phyloP scores from a whole-genome alignment of 75 land plant species.

The Selaginella moellendorffii region DNA sequence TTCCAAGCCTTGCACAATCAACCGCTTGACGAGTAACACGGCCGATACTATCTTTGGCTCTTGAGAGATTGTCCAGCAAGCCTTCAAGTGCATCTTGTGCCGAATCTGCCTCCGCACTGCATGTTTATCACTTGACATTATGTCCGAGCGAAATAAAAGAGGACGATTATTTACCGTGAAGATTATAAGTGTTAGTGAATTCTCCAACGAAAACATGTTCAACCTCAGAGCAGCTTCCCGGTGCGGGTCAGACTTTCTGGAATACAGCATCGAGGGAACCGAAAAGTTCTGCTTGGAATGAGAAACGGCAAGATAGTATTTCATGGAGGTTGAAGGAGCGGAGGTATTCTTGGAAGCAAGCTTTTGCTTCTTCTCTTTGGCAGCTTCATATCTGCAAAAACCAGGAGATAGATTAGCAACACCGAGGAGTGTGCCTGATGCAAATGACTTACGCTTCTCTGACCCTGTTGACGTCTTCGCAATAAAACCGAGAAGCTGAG shows the following conservation, averaged over 20 bases:
- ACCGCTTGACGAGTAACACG: slow-evolving; percentile 96
- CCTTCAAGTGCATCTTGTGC: slow-evolving; percentile 95
- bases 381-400: slow-evolving; percentile 29
- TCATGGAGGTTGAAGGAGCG: slow-evolving; percentile 42
- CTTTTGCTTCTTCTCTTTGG: slow-evolving; percentile 23
- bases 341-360: slow-evolving; percentile 16
- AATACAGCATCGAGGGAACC: not conserved
- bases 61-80: slow-evolving; percentile 90
- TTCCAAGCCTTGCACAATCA: slow-evolving; percentile 94
- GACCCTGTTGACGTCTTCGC: slow-evolving; percentile 10
- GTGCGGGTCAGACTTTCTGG: too few species aligned
- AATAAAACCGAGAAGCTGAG: not conserved
- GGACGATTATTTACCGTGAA: too few species aligned
- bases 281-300: slow-evolving; percentile 33
- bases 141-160: too few species aligned
- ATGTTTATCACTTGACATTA: too few species aligned
- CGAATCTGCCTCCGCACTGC: slow-evolving; percentile 54
- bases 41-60: slow-evolving; percentile 95
- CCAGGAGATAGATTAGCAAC: not conserved
- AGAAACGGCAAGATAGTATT: slow-evolving; percentile 59
- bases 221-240: not conserved
- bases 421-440: not conserved
- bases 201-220: too few species aligned
- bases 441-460: slow-evolving; percentile 16
- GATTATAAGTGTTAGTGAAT: too few species aligned